These are phyloP conservation scores for Dothideomycetes sp. DNA, from an alignment of 2,329 filamentous ascomycete species.

Conservation along the genomic window DNA sequence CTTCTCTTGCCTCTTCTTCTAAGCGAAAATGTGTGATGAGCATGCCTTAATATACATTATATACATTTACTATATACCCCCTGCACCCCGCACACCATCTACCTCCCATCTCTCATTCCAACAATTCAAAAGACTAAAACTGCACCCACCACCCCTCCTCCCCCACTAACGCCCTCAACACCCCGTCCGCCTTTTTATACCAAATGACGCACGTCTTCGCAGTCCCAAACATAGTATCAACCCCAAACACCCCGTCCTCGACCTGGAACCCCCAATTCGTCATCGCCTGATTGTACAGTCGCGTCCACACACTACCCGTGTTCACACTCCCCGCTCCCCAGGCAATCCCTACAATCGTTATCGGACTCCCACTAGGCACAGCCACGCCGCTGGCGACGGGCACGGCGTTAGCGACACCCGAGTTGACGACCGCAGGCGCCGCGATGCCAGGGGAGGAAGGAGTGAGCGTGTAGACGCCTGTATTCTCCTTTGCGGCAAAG, in stretches of 20 bases:
- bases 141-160: slow-evolving; percentile 4
- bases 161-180: slow-evolving; percentile 4
- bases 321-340: slow-evolving; percentile 6
- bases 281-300: slow-evolving; percentile 2
- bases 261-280: slow-evolving; percentile 3
- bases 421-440: slow-evolving; percentile 2
- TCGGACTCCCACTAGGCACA: too few species aligned
- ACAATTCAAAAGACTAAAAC: too few species aligned
- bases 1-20: too few species aligned
- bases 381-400: neutral
- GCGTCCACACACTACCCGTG: neutral
- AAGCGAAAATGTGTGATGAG: too few species aligned
- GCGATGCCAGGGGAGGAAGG: slow-evolving; percentile 4
- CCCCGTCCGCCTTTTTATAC: slow-evolving; percentile 5
- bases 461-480: slow-evolving; percentile 6
- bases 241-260: slow-evolving; percentile 2
- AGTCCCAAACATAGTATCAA: slow-evolving; percentile 4
- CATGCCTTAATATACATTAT: too few species aligned
- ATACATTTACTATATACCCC: too few species aligned
- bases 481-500: slow-evolving; percentile 6
- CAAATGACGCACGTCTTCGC: slow-evolving; percentile 6
- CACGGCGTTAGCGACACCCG: neutral
- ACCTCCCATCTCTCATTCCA: too few species aligned
- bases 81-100: too few species aligned
- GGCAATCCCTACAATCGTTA: slow-evolving; percentile 1